A percentile compares a stretch with the other conserved stretches of the same genome.
phyloP scores from a whole-genome alignment of 352 stramenopile species.

The Phytopythium aichiense region DNA sequence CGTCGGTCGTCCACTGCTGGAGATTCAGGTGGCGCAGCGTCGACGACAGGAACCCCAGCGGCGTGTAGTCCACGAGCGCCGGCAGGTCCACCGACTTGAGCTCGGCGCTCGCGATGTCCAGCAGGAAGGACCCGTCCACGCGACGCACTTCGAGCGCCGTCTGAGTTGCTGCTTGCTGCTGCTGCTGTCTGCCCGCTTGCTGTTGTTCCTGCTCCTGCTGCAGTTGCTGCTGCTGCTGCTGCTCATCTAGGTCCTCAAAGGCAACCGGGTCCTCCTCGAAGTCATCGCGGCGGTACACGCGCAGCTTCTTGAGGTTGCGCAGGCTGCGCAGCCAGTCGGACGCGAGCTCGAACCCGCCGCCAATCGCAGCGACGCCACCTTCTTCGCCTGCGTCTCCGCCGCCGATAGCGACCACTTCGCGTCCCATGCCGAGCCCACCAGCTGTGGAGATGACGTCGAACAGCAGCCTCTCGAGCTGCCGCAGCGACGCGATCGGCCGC shows the following conservation, averaged over 20 bases:
- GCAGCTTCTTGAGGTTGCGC: constrained; percentile 31
- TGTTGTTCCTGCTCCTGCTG: not conserved
- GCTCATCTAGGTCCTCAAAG: constrained; percentile 15
- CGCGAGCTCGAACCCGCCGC: constrained; percentile 1
- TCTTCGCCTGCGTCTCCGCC: not conserved
- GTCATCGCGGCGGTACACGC: constrained; percentile 30
- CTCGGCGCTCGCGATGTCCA: constrained; percentile 17
- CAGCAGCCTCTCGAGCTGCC: constrained; percentile 33
- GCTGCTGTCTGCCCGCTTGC: constrained; percentile 2
- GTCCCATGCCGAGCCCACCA: constrained; percentile 1
- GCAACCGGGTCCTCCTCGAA: constrained; percentile 28
- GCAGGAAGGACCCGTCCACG: constrained; percentile 32
- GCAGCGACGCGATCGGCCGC: constrained; percentile 23
- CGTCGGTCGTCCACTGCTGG: constrained; percentile 36
- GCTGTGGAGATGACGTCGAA: constrained; percentile 19
- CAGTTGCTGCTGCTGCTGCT: constrained; percentile 14
- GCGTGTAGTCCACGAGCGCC: constrained; percentile 28
- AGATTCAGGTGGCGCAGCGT: constrained; percentile 35
- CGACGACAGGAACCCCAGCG: constrained; percentile 17
- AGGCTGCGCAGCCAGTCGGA: constrained; percentile 25
- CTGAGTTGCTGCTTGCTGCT: constrained; percentile 13
- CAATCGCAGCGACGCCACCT: not conserved
- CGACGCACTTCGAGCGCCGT: constrained; percentile 18
- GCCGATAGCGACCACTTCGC: not conserved
- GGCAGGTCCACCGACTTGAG: constrained; percentile 32